Conservation (phyloP, 2,329 filamentous ascomycete genomes). For the Diaporthe citrichinensis region DNA sequence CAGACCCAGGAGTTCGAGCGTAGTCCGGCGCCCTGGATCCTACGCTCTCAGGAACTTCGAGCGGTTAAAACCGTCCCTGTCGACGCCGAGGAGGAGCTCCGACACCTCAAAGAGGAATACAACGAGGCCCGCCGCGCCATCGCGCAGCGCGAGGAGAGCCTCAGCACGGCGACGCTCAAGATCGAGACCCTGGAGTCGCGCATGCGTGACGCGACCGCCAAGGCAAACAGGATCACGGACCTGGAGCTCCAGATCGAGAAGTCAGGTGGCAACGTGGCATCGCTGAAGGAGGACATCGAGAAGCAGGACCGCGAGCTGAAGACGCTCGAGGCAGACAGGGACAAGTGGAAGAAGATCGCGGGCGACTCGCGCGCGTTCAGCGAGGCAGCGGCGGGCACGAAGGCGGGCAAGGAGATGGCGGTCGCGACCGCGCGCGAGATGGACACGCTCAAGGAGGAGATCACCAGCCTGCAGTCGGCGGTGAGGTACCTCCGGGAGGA, state of each 20-base stretch:
- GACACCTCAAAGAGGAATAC: slow-evolving; percentile 83
- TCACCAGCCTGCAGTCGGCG: slow-evolving; percentile 74
- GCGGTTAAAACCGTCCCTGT: slow-evolving; percentile 84
- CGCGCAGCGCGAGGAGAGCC: slow-evolving; percentile 81
- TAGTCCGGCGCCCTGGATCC: slow-evolving; percentile 83
- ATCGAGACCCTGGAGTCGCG: slow-evolving; percentile 93
- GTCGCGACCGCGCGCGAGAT: slow-evolving; percentile 81
- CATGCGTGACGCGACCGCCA: slow-evolving; percentile 86
- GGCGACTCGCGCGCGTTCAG: slow-evolving; percentile 71
- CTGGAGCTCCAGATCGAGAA: slow-evolving; percentile 73
- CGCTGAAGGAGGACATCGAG: slow-evolving; percentile 75
- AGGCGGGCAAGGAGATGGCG: slow-evolving; percentile 75
- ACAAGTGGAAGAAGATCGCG: slow-evolving; percentile 80
- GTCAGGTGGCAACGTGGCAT: slow-evolving; percentile 63
- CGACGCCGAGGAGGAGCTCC: slow-evolving; percentile 88
- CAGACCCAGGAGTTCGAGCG: slow-evolving; percentile 86
- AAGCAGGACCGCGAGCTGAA: slow-evolving; percentile 77
- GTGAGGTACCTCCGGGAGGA: slow-evolving; percentile 79
- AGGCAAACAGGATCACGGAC: slow-evolving; percentile 77
- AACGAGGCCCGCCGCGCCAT: slow-evolving; percentile 81
- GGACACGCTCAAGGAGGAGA: slow-evolving; percentile 78
- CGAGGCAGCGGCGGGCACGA: slow-evolving; percentile 60
- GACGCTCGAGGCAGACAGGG: slow-evolving; percentile 74
- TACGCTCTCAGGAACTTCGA: slow-evolving; percentile 85
- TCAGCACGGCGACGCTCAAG: slow-evolving; percentile 90